Evolutionary conservation across 106 monocot species (phyloP).

Genomic region (Gastrodia elata): DNA sequence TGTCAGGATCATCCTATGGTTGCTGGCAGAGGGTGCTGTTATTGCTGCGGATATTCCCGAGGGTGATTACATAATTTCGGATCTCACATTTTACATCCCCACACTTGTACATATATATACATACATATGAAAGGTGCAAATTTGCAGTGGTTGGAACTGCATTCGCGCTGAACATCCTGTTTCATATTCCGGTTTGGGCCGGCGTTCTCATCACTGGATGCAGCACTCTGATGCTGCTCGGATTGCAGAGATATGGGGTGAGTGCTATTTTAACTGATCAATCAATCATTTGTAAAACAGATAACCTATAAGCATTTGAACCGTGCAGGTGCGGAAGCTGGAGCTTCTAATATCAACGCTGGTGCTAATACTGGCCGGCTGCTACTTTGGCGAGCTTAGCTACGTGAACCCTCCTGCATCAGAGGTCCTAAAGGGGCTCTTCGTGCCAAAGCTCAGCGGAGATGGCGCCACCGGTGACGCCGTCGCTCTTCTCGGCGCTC

Average conservation of each 20-base stretch:
- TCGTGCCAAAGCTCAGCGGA: slow-evolving; percentile 40
- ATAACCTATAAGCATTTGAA: background rate
- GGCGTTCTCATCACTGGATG: slow-evolving; percentile 72
- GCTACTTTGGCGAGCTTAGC: slow-evolving; percentile 39
- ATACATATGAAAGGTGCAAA: background rate
- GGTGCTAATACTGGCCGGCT: slow-evolving; percentile 41
- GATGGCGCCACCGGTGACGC: slow-evolving; percentile 28
- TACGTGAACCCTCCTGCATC: slow-evolving; percentile 30
- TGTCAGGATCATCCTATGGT: slow-evolving; percentile 40
- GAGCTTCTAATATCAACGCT: slow-evolving; percentile 31
- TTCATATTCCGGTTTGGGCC: slow-evolving; percentile 65
- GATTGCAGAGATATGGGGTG: slow-evolving; percentile 83
- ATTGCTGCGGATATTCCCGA: slow-evolving; percentile 77
- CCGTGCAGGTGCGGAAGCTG: slow-evolving; percentile 36
- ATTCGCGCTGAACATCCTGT: slow-evolving; percentile 73
- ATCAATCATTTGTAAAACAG: background rate
- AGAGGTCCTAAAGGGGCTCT: slow-evolving; percentile 37
- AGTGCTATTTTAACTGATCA: background rate
- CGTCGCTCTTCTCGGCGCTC: slow-evolving; percentile 45
- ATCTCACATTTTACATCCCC: background rate
- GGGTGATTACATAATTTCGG: slow-evolving; percentile 21
- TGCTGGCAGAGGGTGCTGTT: slow-evolving; percentile 62
- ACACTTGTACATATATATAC: background rate
- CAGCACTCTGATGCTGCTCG: slow-evolving; percentile 76
- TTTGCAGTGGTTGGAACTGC: slow-evolving; percentile 83